A percentile compares a stretch with the other conserved stretches of the same genome.
These are phyloP conservation scores for Fraxinus quadrangulata DNA, from an alignment of 257 asterid genomes.

Conservation along the genomic window DNA sequence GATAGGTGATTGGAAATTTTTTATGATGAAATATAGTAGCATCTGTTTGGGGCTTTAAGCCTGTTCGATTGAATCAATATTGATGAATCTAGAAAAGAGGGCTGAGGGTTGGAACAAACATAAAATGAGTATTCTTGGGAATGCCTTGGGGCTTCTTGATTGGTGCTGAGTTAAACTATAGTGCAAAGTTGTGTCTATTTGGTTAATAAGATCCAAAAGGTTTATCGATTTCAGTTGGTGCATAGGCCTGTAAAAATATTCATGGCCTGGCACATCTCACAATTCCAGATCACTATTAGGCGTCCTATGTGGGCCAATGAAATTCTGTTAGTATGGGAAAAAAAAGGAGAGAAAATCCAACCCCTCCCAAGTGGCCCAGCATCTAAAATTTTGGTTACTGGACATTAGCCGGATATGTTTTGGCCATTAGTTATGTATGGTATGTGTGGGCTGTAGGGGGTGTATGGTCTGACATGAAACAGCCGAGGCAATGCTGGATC, in stretches of 20 bases:
- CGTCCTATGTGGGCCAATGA: background rate
- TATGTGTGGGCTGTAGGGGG: background rate
- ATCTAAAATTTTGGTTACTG: background rate
- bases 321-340: background rate
- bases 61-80: background rate
- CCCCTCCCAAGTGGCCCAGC: background rate
- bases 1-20: background rate
- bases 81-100: constrained; percentile 17
- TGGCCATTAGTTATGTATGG: background rate
- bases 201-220: constrained; percentile 2
- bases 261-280: background rate
- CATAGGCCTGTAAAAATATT: background rate
- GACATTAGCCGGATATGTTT: background rate
- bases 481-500: background rate
- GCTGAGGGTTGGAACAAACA: constrained; percentile 5
- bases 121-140: background rate
- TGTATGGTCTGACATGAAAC: background rate
- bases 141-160: background rate
- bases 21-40: background rate
- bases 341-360: background rate
- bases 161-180: constrained; percentile 2
- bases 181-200: background rate
- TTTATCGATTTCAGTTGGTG: background rate
- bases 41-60: background rate
- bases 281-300: background rate